These are phyloP conservation scores for Fistulifera pelliculosa DNA, from an alignment of 108 stramenopile species.

Conservation along the genomic window DNA sequence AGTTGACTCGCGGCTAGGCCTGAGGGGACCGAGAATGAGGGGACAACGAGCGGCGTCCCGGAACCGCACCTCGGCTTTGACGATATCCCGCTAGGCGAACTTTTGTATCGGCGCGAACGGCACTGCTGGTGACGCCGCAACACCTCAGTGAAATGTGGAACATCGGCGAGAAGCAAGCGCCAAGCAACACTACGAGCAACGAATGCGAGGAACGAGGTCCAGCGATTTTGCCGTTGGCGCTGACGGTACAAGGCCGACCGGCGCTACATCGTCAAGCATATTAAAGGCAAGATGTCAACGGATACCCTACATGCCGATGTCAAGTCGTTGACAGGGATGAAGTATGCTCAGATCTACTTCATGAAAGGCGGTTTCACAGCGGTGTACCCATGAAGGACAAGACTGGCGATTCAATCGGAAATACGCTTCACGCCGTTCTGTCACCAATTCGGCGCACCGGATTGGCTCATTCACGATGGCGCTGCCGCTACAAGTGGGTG, in stretches of 20 bases:
- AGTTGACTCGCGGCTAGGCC: no score
- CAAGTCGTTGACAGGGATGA: background rate
- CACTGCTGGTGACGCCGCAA: background rate
- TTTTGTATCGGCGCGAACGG: background rate
- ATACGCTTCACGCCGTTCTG: constrained; percentile 24
- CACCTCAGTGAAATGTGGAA: constrained; percentile 1
- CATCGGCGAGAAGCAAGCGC: constrained; percentile 7
- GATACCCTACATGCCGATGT: background rate
- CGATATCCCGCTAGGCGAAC: background rate
- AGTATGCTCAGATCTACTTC: background rate
- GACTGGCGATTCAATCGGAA: constrained; percentile 3
- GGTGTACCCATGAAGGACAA: constrained; percentile 3
- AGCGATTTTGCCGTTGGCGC: background rate
- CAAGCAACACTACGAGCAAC: constrained; percentile 2
- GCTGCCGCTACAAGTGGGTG: constrained; percentile 16
- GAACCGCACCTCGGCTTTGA: no score
- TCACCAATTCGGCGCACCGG: constrained; percentile 18
- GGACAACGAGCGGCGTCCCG: no score
- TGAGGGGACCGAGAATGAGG: no score
- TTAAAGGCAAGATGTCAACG: background rate
- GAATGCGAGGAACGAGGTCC: background rate
- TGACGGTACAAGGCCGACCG: background rate
- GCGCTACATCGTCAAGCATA: background rate
- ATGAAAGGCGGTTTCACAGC: background rate
- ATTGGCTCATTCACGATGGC: constrained; percentile 18